Evolutionary conservation across 306 rosid species (phyloP), one percentile per base, ranked within the genome.

Genomic region (Psophocarpus tetragonolobus): DNA sequence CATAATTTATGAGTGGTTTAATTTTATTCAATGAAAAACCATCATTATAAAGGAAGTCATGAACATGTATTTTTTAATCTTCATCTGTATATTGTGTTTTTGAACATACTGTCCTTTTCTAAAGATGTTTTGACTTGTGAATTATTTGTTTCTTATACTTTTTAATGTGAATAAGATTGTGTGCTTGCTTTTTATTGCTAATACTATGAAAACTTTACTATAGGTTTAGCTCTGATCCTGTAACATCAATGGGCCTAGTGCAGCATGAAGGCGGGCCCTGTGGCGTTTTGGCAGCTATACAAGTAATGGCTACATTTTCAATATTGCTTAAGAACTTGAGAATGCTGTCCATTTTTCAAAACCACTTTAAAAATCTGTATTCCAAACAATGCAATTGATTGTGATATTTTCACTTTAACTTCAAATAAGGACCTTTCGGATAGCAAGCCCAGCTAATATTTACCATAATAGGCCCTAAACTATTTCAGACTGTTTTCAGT

Each of bases 231-330:
- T 81, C 86, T 78, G 88, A 85, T 82, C 84, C 81, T 62, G 85
- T 80, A 86, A 95, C 99, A 75, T 87, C 90, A 57, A 95, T 92
- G 90, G 99, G 99, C 69, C 87, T 95, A 68, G 99, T 95, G 90
- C 99, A 95, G 90, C 96, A 92, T 88, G 97, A 95, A 95, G 99
- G 99, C 62, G 97, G 99, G 76, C 99, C 99, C 68, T 95, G 99
- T 87, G 99, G 97, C 51, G 97, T 95, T 88, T 91, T 92, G 87
- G 96, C 97, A 86, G 92, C 99, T 75, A 85, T 95, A 86, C 99
- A 95, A 85, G 99, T 95, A 92, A 85, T 83, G 65, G 65, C 74
- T 79, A 72, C 50, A 77, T 69, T 85, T 89, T 76, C 62, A 24
- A 62, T 67, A 45, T 80, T 57, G 68, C 70, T 42, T 71, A 41